Evolutionary conservation across 2,329 filamentous ascomycete species (phyloP), one percentile per base, ranked within the genome.

Genomic region (Phaeosphaeria sp.): DNA sequence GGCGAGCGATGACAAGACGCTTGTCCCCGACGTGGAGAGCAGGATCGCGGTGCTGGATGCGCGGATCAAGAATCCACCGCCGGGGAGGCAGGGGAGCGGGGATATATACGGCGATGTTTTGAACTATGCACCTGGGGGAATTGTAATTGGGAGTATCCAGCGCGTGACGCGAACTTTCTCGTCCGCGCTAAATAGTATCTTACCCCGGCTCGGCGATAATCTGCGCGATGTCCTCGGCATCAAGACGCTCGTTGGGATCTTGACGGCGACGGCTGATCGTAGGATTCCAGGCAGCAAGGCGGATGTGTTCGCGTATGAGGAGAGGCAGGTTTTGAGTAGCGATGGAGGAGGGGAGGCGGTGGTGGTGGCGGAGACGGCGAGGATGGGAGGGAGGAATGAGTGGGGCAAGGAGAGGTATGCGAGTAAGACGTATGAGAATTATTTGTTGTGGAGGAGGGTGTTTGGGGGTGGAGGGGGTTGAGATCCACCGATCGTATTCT

Each of bases 51-150:
- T 45, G 17, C 58, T 68, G 7, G 64, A 50, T 13, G 36, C 40
- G 2, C 54, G 57, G 15, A 60, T 74, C 21, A 65, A 59, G 1
- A 49, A 27, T 22, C 64, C 64, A 4, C 17, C 17, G 2, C 36
- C 51, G 8, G 47, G 57, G 1, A 52, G 50, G 2, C 69, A 65
- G 1, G 75, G 75, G 2, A 72, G 66, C 27, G 75, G 75, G 13
- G 75, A 77, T 15, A 65, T 77, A 9, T 76, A 76, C 57, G 66
- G 67, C 51, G 58, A 71, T 15, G 59, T 74, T 0, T 59, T 74
- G 0, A 53, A 63, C 2, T 75, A 73, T 44, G 73, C 61, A 1
- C 74, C 74, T 2, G 71, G 61, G 1, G 74, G 74, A 39, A 43
- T 45, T 17, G 17, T 77, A 3, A 51, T 65, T 5, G 54, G 59